Evolutionary conservation across 495 filamentous ascomycete genomes (phyloP), one percentile per base, ranked within the genome.

Genomic region (Cudoniella acicularis): DNA sequence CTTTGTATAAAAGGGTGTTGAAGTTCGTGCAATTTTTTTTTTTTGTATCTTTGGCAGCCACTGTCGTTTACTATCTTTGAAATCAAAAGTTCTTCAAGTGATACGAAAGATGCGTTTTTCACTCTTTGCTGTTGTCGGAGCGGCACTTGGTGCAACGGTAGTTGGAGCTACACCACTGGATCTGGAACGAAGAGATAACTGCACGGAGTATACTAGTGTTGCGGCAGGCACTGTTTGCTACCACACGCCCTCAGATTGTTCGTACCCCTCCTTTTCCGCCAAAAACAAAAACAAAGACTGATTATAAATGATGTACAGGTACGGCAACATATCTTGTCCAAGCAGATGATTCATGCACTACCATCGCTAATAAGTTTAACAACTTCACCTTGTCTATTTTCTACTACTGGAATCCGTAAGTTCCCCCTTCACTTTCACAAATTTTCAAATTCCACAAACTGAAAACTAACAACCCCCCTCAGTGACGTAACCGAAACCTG

Each of bases 381-480:
- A 47, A 21, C n/a, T 47, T 47, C 43, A 47, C 43, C 13, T n/a
- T 47, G 4, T 9, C 43, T 4, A 6, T 9, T 4, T 47, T 47
- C n/a, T 47, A 47, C n/a, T 47, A 47, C 43, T 47, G 43, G 43
- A 47, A 47, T n/a, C 43, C 43, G 43, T 47, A 17, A 47, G 43
- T 17, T 13, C 13, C 43, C 43, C 17, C 17, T n/a, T 17, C 13
- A 17, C n/a, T 4, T 17, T 9, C 17, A 4, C 6, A 9, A 9
- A 21, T 47, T n/a, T 17, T 17, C n/a, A 21, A 47, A 17, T 47
- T 17, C 20, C 36, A 41, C n/a, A 21, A 17, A 17, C 43, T 47
- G n/a, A n/a, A n/a, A n/a, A n/a, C n/a, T n/a, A n/a, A n/a, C n/a
- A 47, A 47, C 17, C 17, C 17, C 43, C 13, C 16, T 9, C 6